Percentiles rank a stretch among this genome's conserved stretches.
Conservation (phyloP, 371 early-diverging fungal genomes). For the Dichotomocladium elegans region DNA sequence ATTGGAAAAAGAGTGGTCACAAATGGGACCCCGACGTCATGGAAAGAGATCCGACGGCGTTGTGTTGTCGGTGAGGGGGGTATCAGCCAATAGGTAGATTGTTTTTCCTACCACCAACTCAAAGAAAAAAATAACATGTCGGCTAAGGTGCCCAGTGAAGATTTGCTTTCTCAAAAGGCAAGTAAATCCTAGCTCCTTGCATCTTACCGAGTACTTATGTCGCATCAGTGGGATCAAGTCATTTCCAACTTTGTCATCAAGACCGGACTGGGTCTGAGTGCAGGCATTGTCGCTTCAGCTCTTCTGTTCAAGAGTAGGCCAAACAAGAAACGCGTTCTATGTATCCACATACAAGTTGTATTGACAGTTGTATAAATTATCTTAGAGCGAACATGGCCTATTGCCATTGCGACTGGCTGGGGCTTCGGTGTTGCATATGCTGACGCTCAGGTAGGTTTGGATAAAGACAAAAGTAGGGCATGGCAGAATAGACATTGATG, state of each 20-base stretch:
- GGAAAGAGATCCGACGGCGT: neutral
- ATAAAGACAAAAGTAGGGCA: neutral
- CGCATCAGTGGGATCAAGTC: constrained; percentile 84
- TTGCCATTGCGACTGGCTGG: constrained; percentile 83
- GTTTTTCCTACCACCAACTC: too few species aligned
- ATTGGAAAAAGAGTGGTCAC: too few species aligned
- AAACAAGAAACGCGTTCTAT: neutral
- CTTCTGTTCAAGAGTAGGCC: constrained; percentile 85
- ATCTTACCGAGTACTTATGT: neutral
- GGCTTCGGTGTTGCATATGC: constrained; percentile 86
- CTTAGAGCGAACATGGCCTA: constrained; percentile 85
- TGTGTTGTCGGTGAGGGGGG: too few species aligned
- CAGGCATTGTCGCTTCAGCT: constrained; percentile 85
- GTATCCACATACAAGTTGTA: neutral
- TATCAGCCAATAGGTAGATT: too few species aligned
- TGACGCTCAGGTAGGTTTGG: constrained; percentile 82
- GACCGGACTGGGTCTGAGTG: constrained; percentile 83
- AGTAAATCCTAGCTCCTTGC: too few species aligned
- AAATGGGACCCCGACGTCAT: constrained; percentile 2
- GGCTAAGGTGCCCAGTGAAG: constrained; percentile 27
- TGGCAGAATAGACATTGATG: neutral
- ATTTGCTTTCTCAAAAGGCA: constrained; percentile 35
- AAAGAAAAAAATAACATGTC: too few species aligned
- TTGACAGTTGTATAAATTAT: neutral
- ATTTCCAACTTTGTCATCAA: constrained; percentile 84